Percentiles rank a stretch among this genome's conserved stretches.
phyloP scores from a whole-genome alignment of 176 grass and related monocot genomes.

The Lolium multiflorum region DNA sequence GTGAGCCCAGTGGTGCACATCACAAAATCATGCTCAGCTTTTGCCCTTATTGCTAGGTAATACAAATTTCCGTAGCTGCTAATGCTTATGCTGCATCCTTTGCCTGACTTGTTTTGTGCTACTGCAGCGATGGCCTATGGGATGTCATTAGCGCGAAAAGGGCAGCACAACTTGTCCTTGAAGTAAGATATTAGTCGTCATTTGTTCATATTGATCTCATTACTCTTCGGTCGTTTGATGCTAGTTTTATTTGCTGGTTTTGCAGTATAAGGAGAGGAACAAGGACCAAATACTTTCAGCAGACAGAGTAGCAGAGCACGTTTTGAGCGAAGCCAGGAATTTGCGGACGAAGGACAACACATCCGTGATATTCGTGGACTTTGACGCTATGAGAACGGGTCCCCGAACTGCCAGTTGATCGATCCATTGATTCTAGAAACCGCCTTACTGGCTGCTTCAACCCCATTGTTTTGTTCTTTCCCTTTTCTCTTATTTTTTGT shows the following conservation, averaged over 20 bases:
- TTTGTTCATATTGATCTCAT: slow-evolving; percentile 9
- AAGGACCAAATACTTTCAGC: slow-evolving; percentile 41
- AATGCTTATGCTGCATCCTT: slow-evolving; percentile 1
- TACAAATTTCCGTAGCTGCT: neutral
- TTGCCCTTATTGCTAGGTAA: slow-evolving; percentile 79
- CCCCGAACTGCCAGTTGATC: slow-evolving; percentile 23
- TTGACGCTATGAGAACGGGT: slow-evolving; percentile 62
- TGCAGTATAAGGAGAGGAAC: slow-evolving; percentile 58
- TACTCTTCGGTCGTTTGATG: neutral
- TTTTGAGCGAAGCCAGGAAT: slow-evolving; percentile 62
- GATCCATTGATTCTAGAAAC: slow-evolving; percentile 9
- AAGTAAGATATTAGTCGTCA: slow-evolving; percentile 45
- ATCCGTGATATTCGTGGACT: slow-evolving; percentile 77
- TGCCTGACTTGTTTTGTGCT: neutral
- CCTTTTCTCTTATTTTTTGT: neutral
- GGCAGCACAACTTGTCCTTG: slow-evolving; percentile 57
- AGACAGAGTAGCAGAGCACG: slow-evolving; percentile 54
- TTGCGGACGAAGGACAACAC: slow-evolving; percentile 77
- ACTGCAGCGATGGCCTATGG: slow-evolving; percentile 76
- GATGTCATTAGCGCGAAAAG: slow-evolving; percentile 65
- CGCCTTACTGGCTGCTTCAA: slow-evolving; percentile 10
- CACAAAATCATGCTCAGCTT: slow-evolving; percentile 55
- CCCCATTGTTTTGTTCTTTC: slow-evolving; percentile 36
- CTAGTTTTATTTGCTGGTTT: neutral
- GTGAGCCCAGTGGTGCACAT: slow-evolving; percentile 61